Evolutionary conservation across 106 monocot genomes (phyloP).

Genomic region (Vanilla planifolia): DNA sequence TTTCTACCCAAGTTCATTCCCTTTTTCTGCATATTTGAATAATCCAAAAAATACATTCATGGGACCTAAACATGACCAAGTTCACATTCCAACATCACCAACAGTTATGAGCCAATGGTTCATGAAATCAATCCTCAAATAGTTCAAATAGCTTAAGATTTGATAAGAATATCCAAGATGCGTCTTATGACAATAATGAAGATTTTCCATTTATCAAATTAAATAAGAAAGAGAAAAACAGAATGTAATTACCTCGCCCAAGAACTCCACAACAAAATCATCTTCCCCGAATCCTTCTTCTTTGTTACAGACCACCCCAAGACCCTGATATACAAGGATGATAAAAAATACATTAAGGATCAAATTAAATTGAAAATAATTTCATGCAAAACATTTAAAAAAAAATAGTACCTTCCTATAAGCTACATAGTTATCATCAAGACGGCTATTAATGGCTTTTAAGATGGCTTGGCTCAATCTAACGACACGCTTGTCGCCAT

Average conservation of each 20-base stretch:
- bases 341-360: background rate
- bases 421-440: conserved; percentile 94
- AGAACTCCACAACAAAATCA: conserved; percentile 97
- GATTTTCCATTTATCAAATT: no score
- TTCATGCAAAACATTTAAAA: background rate
- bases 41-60: no score
- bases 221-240: conserved; percentile 1
- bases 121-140: no score
- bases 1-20: no score
- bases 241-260: conserved; percentile 72
- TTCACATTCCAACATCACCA: no score
- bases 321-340: conserved; percentile 47
- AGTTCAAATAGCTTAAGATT: no score
- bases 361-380: background rate
- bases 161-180: no score
- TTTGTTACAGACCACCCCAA: conserved; percentile 98
- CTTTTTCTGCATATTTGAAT: no score
- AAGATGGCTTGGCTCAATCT: conserved; percentile 66
- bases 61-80: no score
- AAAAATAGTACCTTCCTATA: conserved; percentile 70
- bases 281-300: conserved; percentile 74
- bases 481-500: conserved; percentile 32
- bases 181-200: no score
- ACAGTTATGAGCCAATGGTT: no score
- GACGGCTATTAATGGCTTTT: conserved; percentile 73